Percentiles rank a stretch among this genome's conserved stretches.
These are phyloP conservation scores for Pythium pyrilobum DNA, from an alignment of 352 stramenopile species.

Conservation along the genomic window DNA sequence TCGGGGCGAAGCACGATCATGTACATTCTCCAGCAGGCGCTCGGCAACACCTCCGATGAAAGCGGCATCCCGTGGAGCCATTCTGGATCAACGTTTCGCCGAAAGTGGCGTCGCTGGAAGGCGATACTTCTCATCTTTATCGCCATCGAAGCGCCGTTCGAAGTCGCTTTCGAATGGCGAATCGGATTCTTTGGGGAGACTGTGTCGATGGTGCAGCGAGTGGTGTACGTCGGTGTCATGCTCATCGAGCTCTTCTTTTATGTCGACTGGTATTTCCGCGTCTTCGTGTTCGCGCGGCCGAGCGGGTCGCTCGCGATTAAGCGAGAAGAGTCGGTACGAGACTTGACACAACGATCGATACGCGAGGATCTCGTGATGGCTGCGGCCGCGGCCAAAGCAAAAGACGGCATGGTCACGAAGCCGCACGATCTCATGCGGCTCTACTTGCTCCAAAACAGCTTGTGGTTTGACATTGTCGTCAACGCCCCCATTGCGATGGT, in stretches of 20 bases:
- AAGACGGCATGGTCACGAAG: conserved; percentile 9
- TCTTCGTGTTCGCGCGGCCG: conserved; percentile 34
- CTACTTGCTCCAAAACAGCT: conserved; percentile 30
- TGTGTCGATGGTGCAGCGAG: conserved; percentile 21
- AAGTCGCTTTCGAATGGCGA: conserved; percentile 18
- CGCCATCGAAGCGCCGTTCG: conserved; percentile 12
- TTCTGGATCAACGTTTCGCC: conserved; percentile 2
- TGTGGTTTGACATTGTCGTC: conserved; percentile 25
- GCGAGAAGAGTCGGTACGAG: conserved; percentile 1
- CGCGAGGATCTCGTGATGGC: conserved; percentile 6
- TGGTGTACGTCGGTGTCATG: conserved; percentile 26
- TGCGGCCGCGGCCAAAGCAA: conserved; percentile 1
- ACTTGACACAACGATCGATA: conserved; percentile 4
- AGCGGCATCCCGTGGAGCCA: conserved; percentile 4
- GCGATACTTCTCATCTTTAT: conserved; percentile 10
- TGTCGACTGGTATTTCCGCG: conserved; percentile 40
- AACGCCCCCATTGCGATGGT: conserved; percentile 32
- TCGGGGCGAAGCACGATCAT: conserved; percentile 11
- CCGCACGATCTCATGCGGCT: conserved; percentile 13
- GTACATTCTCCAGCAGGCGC: not conserved
- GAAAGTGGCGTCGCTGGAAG: conserved; percentile 14
- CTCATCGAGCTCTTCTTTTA: conserved; percentile 62
- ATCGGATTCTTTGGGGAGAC: conserved; percentile 20
- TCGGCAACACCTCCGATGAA: not conserved
- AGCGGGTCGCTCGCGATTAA: not conserved